phyloP scores from a whole-genome alignment of 345 rosid genomes.

The Dovyalis caffra region DNA sequence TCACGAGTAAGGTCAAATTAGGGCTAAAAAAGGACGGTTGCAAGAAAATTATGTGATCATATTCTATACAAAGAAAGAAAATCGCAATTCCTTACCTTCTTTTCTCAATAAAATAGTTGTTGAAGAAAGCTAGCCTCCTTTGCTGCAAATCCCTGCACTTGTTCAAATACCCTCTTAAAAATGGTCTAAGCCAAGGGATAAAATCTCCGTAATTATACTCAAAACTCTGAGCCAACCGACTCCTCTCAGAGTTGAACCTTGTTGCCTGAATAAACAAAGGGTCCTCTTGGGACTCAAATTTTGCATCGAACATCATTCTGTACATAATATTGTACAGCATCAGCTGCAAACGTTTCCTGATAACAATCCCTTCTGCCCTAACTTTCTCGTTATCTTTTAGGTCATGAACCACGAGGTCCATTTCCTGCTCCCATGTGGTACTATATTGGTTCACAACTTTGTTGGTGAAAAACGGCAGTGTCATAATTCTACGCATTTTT shows the following conservation, averaged over 20 bases:
- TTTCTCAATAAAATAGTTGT: conserved; percentile 40
- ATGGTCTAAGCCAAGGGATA: conserved; percentile 57
- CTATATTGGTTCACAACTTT: conserved; percentile 53
- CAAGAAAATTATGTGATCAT: not conserved
- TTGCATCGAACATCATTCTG: conserved; percentile 62
- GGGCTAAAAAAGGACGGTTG: not conserved
- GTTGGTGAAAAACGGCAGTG: conserved; percentile 63
- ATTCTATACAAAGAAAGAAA: not conserved
- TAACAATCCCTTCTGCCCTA: conserved; percentile 36
- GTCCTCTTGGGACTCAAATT: conserved; percentile 44
- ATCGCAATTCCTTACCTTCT: conserved; percentile 32
- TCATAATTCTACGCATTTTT: conserved; percentile 67
- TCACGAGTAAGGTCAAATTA: not conserved
- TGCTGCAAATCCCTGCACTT: conserved; percentile 58
- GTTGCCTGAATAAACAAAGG: conserved; percentile 56
- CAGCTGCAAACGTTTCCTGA: conserved; percentile 51
- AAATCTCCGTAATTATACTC: conserved; percentile 70
- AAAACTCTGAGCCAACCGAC: conserved; percentile 59
- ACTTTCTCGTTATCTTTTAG: conserved; percentile 28
- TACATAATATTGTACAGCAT: conserved; percentile 69
- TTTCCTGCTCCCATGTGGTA: conserved; percentile 57
- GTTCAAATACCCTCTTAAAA: conserved; percentile 59
- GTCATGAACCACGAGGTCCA: conserved; percentile 51
- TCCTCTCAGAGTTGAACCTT: conserved; percentile 53
- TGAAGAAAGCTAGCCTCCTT: conserved; percentile 57